Evolutionary conservation across 2,329 filamentous ascomycete species (phyloP), one percentile per base, ranked within the genome.

Genomic region (Alternaria alternata): DNA sequence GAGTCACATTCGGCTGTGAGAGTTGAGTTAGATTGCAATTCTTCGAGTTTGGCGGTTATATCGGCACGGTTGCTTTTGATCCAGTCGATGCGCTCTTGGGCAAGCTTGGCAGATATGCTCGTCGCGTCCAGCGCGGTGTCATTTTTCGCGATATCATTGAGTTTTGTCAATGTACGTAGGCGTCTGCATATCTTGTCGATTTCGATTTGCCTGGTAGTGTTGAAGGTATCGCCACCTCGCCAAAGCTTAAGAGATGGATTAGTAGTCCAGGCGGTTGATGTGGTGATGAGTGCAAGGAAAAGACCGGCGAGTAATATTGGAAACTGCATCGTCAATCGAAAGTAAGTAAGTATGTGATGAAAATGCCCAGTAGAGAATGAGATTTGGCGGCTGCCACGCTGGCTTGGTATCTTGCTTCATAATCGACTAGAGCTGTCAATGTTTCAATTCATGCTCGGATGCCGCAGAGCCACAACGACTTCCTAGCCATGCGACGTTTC

Each of bases 141-240:
- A 44, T 75, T 74, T 53, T 63, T 58, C 18, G 69, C 69, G 44
- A 75, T 66, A 3, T 63, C 60, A 18, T 68, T 69, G 44, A 76
- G 64, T 5, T 55, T 49, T 3, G 61, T 66, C n/a, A 76, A 61
- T 7, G 56, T 63, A 30, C 49, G 51, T 39, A 76, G 64, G 16
- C 66, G 61, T 32, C 57, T 65, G 55, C 74, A 76, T n/a, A 59
- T 54, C 24, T 55, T 61, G 24, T 39, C 24, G 6, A 51, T 56
- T 7, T 34, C 36, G 39, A 24, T n/a, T 20, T 47, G 14, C 14
- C 22, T 36, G 12, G 12, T 16, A 18, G 42, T 7, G 5, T 1
- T 49, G 20, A 24, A 18, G 0, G 14, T 18, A 8, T 49, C 32
- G 5, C 9, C 8, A 5, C 5, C 2, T 4, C 4, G 8, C 20